These are phyloP conservation scores for Xylaria sp. DNA, from an alignment of 2,329 filamentous ascomycete species.

Conservation along the genomic window DNA sequence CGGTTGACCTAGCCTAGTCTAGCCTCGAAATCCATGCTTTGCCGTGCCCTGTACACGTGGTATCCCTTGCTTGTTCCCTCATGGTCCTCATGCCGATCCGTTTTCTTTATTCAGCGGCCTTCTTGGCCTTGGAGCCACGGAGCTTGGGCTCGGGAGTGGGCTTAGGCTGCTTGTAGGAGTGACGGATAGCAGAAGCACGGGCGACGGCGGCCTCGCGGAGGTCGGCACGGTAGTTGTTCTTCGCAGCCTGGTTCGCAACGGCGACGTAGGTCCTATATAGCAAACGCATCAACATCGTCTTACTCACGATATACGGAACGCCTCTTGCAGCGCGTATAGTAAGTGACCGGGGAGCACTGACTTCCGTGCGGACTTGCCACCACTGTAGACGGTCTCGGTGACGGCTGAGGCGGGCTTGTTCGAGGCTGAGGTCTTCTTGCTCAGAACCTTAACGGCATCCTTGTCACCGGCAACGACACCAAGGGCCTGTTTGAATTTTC, in stretches of 20 bases:
- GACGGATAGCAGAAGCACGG: conserved; percentile 86
- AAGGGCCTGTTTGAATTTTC: conserved; percentile 71
- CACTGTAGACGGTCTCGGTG: conserved; percentile 74
- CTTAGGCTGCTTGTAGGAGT: conserved; percentile 83
- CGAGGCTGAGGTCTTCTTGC: conserved; percentile 80
- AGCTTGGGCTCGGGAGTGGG: conserved; percentile 76
- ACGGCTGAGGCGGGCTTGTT: conserved; percentile 77
- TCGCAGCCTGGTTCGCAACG: conserved; percentile 83
- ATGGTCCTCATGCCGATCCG: conserved; percentile 18
- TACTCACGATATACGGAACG: conserved; percentile 5
- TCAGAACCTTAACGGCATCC: conserved; percentile 81
- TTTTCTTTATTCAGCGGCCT: conserved; percentile 66
- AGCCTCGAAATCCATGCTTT: conserved; percentile 34
- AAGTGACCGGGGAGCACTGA: conserved; percentile 59
- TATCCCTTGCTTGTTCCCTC: conserved; percentile 31
- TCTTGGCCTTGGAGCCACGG: conserved; percentile 81
- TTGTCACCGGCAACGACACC: conserved; percentile 80
- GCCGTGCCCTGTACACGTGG: conserved; percentile 31
- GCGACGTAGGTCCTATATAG: conserved; percentile 81
- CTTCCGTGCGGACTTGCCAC: conserved; percentile 82
- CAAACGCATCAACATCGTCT: conserved; percentile 22
- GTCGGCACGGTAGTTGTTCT: conserved; percentile 85
- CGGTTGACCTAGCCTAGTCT: conserved; percentile 36
- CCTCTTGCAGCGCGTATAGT: background rate
- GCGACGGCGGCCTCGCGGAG: conserved; percentile 81